A percentile compares a stretch with the other conserved stretches of the same genome.
Conservation (phyloP, 805 yeast species). For the Wickerhamiella musiphila region DNA sequence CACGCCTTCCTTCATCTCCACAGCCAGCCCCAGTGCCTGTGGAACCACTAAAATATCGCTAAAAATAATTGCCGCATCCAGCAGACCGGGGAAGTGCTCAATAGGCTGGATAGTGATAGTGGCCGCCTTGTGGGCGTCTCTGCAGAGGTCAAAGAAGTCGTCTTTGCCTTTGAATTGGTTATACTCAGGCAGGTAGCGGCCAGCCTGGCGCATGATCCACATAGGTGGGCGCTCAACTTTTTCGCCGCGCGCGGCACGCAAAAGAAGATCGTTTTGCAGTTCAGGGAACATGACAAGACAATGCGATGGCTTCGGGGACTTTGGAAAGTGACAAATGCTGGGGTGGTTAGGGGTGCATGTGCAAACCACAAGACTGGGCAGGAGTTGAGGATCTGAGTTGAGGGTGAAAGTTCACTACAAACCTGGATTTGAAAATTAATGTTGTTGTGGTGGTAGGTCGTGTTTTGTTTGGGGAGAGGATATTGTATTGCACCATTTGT, state of each 20-base stretch:
- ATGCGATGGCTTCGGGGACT: too few relatives aligned
- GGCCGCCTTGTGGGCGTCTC: conserved; percentile 85
- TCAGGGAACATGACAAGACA: conserved; percentile 56
- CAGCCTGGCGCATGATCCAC: conserved; percentile 24
- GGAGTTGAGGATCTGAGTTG: too few relatives aligned
- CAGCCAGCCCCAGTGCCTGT: conserved; percentile 94
- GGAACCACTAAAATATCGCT: conserved; percentile 92
- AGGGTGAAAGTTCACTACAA: too few relatives aligned
- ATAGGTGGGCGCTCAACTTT: conserved; percentile 91
- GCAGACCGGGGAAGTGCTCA: conserved; percentile 68
- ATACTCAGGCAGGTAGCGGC: conserved; percentile 48
- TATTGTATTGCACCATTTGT: too few relatives aligned
- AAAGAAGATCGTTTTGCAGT: conserved; percentile 72
- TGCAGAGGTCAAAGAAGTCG: conserved; percentile 90
- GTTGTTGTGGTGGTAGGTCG: too few relatives aligned
- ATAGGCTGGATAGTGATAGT: conserved; percentile 92
- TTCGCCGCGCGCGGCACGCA: conserved; percentile 84
- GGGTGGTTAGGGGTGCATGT: too few relatives aligned
- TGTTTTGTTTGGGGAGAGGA: too few relatives aligned
- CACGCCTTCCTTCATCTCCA: conserved; percentile 81
- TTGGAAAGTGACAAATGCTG: too few relatives aligned
- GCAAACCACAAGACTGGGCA: too few relatives aligned
- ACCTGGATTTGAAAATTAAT: too few relatives aligned
- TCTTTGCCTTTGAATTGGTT: conserved; percentile 70
- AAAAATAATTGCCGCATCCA: conserved; percentile 95